phyloP scores from a whole-genome alignment of 805 yeast genomes.

The Metschnikowia peoriensis region DNA sequence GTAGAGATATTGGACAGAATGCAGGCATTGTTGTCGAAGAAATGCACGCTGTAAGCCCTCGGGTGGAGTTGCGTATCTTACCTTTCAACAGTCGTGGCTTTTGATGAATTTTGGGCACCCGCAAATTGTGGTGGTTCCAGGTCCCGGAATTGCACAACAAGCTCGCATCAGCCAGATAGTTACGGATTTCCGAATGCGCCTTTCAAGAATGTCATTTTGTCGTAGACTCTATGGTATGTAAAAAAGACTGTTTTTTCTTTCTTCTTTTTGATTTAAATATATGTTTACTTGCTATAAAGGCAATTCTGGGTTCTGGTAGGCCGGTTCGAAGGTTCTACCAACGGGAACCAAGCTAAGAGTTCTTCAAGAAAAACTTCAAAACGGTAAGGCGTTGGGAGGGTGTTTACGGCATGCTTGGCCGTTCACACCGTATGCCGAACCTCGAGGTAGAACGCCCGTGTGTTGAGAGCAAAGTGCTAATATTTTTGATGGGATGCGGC shows the following conservation, averaged over 20 bases:
- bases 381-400: too few relatives aligned
- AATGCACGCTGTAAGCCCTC: not conserved
- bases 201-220: not conserved
- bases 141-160: not conserved
- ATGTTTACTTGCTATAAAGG: too few relatives aligned
- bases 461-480: too few relatives aligned
- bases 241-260: too few relatives aligned
- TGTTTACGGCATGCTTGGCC: not conserved
- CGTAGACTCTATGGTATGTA: not conserved
- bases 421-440: not conserved
- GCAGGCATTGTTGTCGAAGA: not conserved
- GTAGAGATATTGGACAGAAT: not conserved
- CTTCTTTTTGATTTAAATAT: too few relatives aligned
- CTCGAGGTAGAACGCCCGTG: not conserved
- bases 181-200: not conserved
- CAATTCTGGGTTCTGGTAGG: too few relatives aligned
- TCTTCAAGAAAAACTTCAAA: too few relatives aligned
- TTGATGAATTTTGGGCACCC: not conserved
- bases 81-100: not conserved
- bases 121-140: not conserved
- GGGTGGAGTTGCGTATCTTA: not conserved
- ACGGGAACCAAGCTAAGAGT: too few relatives aligned
- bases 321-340: too few relatives aligned
- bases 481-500: not conserved
- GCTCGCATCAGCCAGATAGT: not conserved